Base-by-base conservation (phyloP, 805 yeast species). In the Metschnikowia peoriensis region DNA sequence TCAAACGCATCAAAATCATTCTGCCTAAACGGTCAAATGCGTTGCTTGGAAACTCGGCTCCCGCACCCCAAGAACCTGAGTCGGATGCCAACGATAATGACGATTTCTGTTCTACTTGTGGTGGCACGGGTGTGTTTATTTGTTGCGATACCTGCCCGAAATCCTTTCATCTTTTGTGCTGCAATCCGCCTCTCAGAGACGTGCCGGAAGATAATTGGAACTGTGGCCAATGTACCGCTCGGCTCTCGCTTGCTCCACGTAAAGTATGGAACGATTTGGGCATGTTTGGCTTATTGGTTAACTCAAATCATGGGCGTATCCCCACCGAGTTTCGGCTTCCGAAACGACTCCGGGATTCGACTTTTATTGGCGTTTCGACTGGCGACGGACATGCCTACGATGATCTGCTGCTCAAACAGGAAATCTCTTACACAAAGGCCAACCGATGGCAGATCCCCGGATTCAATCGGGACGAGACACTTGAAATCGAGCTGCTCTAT, bases 91-190 rank as follows among this genome's bases (percentile, higher is more conserved):
- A 54, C 41, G 63, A 69, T 53, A 94, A 93, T 66, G 96, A 92
- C 55, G 99, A 93, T 67, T 92, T 79, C 66, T 93, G 99, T 64
- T 76, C 88, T n/a, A 78, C 94, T 0, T 93, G 99, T 71, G 92
- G 96, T 1, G 89, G 90, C 28, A 76, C 91, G 0, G 99, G 99
- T 11, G 78, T 88, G 28, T 91, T 93, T 61, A 75, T 93, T 27
- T 94, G 98, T 69, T 93, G 99, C 70, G 99, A 93, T 61, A 78
- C 88, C 1, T 93, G 99, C 68, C 97, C 97, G 0, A 79, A 79
- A 61, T 88, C 97, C 1, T 94, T 93, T 69, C 99, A 93, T 66
- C 90, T 94, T 64, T 77, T 88, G 6, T 93, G 99, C 67, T 81
- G 93, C 54, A 87, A 89, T 61, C 98, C 98, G 2, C 98, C 99